phyloP scores from a whole-genome alignment of 1,284 basidiomycete species.

The Anthracocystis setariae region DNA sequence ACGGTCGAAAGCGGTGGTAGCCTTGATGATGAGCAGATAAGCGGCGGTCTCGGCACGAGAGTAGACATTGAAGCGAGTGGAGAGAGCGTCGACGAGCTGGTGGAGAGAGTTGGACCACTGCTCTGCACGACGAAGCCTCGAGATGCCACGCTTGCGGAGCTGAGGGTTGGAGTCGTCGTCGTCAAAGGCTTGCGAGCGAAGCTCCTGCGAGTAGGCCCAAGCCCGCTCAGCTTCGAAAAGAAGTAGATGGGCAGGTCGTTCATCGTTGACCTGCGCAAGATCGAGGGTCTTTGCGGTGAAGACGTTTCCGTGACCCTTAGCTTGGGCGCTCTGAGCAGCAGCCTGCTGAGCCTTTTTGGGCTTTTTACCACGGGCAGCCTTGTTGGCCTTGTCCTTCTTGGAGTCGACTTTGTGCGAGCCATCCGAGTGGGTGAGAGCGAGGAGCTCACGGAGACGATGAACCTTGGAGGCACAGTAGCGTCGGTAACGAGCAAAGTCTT shows the following conservation, averaged over 20 bases:
- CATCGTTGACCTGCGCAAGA: constrained; percentile 50
- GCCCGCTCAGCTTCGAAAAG: constrained; percentile 89
- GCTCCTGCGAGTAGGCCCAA: constrained; percentile 88
- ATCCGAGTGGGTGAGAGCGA: constrained; percentile 79
- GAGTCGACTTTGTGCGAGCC: constrained; percentile 26
- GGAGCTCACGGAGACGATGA: constrained; percentile 82
- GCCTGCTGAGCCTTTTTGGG: constrained; percentile 47
- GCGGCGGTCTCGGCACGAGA: constrained; percentile 66
- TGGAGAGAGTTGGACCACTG: constrained; percentile 83
- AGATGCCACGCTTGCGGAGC: constrained; percentile 78
- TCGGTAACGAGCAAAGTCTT: constrained; percentile 86
- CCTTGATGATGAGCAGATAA: constrained; percentile 76
- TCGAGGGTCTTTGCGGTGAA: constrained; percentile 72
- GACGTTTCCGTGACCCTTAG: constrained; percentile 80
- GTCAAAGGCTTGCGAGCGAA: constrained; percentile 73
- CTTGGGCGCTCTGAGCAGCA: constrained; percentile 54
- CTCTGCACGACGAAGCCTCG: constrained; percentile 84
- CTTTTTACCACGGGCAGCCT: constrained; percentile 48
- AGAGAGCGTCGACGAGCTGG: constrained; percentile 77
- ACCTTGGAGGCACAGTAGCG: constrained; percentile 88
- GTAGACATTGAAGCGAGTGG: constrained; percentile 45
- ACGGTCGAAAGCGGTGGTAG: constrained; percentile 70
- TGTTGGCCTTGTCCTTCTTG: constrained; percentile 35
- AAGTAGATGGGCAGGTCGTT: constrained; percentile 72
- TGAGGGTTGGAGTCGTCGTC: constrained; percentile 72